Percentiles rank a stretch among this genome's conserved stretches.
These are phyloP conservation scores for Lodderomyces margitis DNA, from an alignment of 1,139 yeast genomes.

Conservation along the genomic window DNA sequence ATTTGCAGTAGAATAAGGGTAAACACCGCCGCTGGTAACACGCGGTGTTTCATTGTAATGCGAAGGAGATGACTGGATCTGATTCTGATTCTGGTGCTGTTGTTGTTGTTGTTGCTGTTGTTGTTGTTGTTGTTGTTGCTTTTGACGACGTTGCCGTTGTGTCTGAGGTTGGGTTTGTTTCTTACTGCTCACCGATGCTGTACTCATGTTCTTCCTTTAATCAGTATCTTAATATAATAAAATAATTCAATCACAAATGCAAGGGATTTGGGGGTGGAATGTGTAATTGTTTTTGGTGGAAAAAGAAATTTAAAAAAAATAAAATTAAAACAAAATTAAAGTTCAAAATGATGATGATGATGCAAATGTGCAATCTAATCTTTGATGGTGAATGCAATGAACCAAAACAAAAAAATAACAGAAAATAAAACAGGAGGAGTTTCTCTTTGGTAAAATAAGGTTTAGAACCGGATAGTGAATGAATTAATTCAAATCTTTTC, in stretches of 20 bases:
- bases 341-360: no score
- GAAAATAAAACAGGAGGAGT: not conserved
- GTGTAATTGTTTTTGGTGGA: conserved; percentile 5
- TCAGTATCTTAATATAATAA: not conserved
- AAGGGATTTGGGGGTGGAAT: not conserved
- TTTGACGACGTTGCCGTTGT: conserved; percentile 1
- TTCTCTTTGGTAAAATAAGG: no score
- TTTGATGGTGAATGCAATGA: no score
- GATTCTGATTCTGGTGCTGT: conserved; percentile 3
- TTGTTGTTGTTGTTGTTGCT: conserved; percentile 2
- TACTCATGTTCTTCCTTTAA: conserved; percentile 1
- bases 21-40: not conserved
- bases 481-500: not conserved
- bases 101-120: conserved; percentile 5
- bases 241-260: not conserved
- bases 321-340: not conserved
- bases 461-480: no score
- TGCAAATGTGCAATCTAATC: no score
- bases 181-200: not conserved
- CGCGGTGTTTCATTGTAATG: conserved; percentile 3
- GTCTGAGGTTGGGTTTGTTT: not conserved
- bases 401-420: not conserved
- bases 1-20: not conserved
- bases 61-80: not conserved
- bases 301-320: not conserved